A percentile compares a stretch with the other conserved stretches of the same genome.
Evolutionary conservation across 305 asterid genomes (phyloP).

Genomic region (Solanum hybrid): DNA sequence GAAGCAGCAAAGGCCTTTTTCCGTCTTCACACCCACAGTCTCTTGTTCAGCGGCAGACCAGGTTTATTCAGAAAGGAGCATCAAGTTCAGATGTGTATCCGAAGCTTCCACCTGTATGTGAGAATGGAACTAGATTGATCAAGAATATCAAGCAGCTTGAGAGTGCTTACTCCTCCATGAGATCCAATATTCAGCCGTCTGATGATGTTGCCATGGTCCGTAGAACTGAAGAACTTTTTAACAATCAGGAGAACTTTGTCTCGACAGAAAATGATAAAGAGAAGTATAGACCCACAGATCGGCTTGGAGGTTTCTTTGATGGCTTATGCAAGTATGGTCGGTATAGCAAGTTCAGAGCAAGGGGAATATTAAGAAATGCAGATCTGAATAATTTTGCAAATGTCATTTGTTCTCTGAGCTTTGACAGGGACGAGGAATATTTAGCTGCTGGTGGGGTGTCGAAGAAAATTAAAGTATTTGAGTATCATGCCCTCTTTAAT

Average conservation of each 20-base stretch:
- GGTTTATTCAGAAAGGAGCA: constrained; percentile 8
- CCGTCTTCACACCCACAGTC: constrained; percentile 24
- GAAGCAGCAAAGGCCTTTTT: constrained; percentile 24
- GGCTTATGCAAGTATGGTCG: constrained; percentile 91
- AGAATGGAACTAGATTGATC: constrained; percentile 37
- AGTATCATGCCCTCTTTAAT: constrained; percentile 51
- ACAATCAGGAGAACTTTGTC: constrained; percentile 37
- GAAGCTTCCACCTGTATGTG: constrained; percentile 19
- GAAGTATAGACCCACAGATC: constrained; percentile 29
- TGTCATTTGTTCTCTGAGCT: constrained; percentile 88
- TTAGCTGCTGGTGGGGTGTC: constrained; percentile 92
- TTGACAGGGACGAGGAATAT: constrained; percentile 90
- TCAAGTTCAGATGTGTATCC: constrained; percentile 21
- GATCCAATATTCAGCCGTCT: constrained; percentile 50
- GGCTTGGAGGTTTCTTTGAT: constrained; percentile 68
- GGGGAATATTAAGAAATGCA: constrained; percentile 62
- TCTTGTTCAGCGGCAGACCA: constrained; percentile 13
- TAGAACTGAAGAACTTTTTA: constrained; percentile 43
- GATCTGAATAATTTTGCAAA: constrained; percentile 69
- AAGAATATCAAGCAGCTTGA: constrained; percentile 65
- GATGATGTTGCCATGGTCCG: constrained; percentile 24
- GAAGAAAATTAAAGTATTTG: constrained; percentile 81
- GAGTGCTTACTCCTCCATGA: constrained; percentile 74
- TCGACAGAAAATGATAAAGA: constrained; percentile 24
- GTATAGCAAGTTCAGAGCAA: constrained; percentile 51